Evolutionary conservation across 2,329 filamentous ascomycete species (phyloP), one percentile per base, ranked within the genome.

Genomic region (Leptographium radiaticola): DNA sequence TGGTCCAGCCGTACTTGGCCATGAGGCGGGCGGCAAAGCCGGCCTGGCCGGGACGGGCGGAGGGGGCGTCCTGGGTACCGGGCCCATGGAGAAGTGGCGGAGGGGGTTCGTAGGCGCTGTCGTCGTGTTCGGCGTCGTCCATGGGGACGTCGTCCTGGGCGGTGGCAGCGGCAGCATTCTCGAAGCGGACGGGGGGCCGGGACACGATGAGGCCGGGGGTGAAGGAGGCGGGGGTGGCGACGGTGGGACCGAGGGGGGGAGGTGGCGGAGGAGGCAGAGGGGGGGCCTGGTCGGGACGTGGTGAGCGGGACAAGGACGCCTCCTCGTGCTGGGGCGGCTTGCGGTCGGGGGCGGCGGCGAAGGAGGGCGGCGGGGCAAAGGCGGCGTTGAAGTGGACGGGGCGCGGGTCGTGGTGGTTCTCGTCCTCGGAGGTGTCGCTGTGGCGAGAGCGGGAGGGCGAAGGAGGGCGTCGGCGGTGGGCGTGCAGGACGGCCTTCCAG

Each of bases 1-100:
- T 85, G 39, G 83, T 84, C 87, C 90, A 97, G 53, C 93, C 93
- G 70, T 95, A 93, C 66, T 96, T 97, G 57, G 81, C 79, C 81
- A 98, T 89, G 54, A 97, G 79, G 38, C 89, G 85, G 60, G 89
- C 81, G 0, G 89, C 93, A 67, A 95, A 95, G 51, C 84, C 87
- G 59, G 83, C 79, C 67, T 95, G 87, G 16, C 89, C 88, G 0
- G 89, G 89, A 3, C 83, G 81, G 54, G 73, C 79, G 44, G 83
- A 84, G 79, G 36, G n/a, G n/a, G n/a, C n/a, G n/a, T n/a, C n/a
- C n/a, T n/a, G n/a, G n/a, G n/a, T n/a, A n/a, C n/a, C n/a, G n/a
- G n/a, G n/a, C n/a, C n/a, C n/a, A n/a, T n/a, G n/a, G n/a, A n/a
- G n/a, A n/a, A n/a, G n/a, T n/a, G n/a, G n/a, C n/a, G n/a, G n/a